Evolutionary conservation across 2,329 filamentous ascomycete genomes (phyloP).

Genomic region (Thielaviopsis ethacetica): DNA sequence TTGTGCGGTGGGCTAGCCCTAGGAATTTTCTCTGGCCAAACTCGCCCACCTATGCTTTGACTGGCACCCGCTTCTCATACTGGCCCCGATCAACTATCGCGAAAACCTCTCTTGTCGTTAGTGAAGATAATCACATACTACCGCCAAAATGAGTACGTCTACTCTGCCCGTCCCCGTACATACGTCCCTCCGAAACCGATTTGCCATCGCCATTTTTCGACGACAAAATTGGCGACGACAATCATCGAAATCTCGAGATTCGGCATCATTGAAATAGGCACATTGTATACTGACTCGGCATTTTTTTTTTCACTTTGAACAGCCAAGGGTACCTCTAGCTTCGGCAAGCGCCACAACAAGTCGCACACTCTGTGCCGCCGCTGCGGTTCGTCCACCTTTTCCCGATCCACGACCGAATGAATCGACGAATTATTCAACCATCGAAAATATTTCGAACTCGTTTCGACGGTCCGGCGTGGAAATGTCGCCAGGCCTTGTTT

Average conservation of each 20-base stretch:
- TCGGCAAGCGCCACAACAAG: constrained; percentile 75
- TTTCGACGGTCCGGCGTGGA: constrained; percentile 1
- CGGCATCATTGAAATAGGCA: constrained; percentile 14
- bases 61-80: constrained; percentile 9
- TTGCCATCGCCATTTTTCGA: background rate
- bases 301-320: constrained; percentile 17
- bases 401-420: constrained; percentile 12
- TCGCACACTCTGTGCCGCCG: constrained; percentile 96
- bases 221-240: constrained; percentile 9
- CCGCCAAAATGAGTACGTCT: constrained; percentile 43
- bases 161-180: constrained; percentile 5
- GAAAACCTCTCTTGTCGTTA: constrained; percentile 11
- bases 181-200: constrained; percentile 3
- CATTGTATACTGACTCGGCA: constrained; percentile 13
- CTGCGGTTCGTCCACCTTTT: constrained; percentile 57
- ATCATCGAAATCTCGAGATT: constrained; percentile 12
- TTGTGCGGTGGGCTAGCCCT: constrained; percentile 10
- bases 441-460: background rate
- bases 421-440: constrained; percentile 8
- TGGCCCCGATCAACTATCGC: constrained; percentile 10
- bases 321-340: constrained; percentile 43
- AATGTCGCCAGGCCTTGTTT: constrained; percentile 6
- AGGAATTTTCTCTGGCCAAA: constrained; percentile 10
- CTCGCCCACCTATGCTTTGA: constrained; percentile 10
- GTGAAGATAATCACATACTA: constrained; percentile 18